Evolutionary conservation across 495 filamentous ascomycete species (phyloP).

Genomic region (Hypoxylon perforatum): DNA sequence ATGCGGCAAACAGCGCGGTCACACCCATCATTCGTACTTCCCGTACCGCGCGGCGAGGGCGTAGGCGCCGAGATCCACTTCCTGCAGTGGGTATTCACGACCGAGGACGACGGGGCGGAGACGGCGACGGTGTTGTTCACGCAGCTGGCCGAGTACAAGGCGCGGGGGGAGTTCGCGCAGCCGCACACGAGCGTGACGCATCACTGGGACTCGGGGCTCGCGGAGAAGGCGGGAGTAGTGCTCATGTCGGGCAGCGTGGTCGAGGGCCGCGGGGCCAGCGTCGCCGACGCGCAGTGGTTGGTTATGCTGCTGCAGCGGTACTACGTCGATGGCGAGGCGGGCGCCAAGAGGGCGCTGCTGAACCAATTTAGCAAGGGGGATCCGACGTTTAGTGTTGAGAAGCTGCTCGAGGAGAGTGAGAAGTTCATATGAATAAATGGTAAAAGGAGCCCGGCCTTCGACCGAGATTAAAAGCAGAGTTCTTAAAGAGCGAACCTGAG

Average conservation of each 20-base stretch:
- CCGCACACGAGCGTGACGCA: constrained; percentile 96
- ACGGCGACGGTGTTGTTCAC: constrained; percentile 92
- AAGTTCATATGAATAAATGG: constrained; percentile 62
- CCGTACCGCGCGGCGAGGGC: constrained; percentile 74
- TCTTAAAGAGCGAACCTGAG: no score
- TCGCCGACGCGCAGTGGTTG: constrained; percentile 85
- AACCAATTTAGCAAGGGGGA: constrained; percentile 86
- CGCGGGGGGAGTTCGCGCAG: constrained; percentile 85
- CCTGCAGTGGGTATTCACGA: constrained; percentile 81
- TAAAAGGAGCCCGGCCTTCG: background rate
- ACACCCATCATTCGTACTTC: constrained; percentile 90
- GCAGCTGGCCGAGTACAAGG: constrained; percentile 88
- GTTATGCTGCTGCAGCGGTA: constrained; percentile 96
- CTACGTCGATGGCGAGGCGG: constrained; percentile 67
- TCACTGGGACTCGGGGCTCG: constrained; percentile 74
- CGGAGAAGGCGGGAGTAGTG: constrained; percentile 76
- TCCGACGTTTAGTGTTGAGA: constrained; percentile 81
- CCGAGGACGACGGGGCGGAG: constrained; percentile 66
- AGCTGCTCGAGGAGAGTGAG: constrained; percentile 86
- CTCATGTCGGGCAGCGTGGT: constrained; percentile 85
- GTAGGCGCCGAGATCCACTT: constrained; percentile 85
- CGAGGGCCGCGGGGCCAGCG: constrained; percentile 78
- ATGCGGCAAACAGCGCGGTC: constrained; percentile 65
- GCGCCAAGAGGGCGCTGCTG: constrained; percentile 73
- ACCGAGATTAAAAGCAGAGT: no score